Evolutionary conservation across 768 basidiomycete species (phyloP), one percentile per base, ranked within the genome.

Genomic region (Austroboletus festivus): DNA sequence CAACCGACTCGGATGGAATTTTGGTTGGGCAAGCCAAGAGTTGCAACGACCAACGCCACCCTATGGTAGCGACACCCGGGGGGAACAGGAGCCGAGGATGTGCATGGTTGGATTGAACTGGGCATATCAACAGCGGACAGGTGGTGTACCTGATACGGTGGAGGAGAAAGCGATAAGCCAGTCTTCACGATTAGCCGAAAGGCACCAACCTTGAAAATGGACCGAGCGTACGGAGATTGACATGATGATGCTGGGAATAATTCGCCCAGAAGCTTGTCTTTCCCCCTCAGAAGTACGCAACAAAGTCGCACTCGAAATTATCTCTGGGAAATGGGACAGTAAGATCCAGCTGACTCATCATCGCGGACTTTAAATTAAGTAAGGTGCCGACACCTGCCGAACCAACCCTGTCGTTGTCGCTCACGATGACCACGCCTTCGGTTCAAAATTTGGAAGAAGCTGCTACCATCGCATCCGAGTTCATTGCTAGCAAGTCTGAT

Each of bases 381-480:
- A 21, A 7, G 24, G 26, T 61, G 38, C 60, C 48, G 55, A 53
- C 39, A 28, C 18, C 20, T 57, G 58, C 51, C 44, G 52, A 41
- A 24, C 5, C 30, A 12, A 28, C 13, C 9, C 31, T 9, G 18
- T 20, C n/a, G 10, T 19, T 39, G 47, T 46, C 37, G 19, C 28
- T 39, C 33, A 45, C 50, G 15, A 67, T 69, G 68, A 67, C 56
- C 35, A 62, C 63, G 0, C 65, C 66, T 2, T 67, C 68, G 0
- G 59, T 67, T 24, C 66, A 67, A 31, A 72, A 68, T 48, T 62
- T 77, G 52, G 77, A 78, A 57, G 77, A 78, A 43, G 77, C 78
- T 13, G 75, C 76, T 5, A 55, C 65, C 15, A 70, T 79, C 37
- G 74, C 78, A 20, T 69, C 76, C 19, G 77, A 78, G 51, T 78